Conservation (phyloP, 495 filamentous ascomycete species). For the Hypoxylon subgilvum region DNA sequence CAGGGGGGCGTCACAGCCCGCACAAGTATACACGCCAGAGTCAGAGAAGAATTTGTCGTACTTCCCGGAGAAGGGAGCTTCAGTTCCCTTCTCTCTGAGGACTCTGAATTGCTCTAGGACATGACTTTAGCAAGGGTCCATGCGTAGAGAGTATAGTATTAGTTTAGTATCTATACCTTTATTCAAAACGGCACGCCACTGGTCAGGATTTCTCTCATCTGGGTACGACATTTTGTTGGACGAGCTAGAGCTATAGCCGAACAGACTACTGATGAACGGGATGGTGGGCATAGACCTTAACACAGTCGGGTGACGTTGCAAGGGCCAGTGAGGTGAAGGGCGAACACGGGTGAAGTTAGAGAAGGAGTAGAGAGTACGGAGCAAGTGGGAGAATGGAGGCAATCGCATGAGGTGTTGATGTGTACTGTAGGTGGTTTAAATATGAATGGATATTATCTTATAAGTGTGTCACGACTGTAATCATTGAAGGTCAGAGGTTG, state of each 20-base stretch:
- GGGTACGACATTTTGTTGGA: conserved; percentile 72
- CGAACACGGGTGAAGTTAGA: conserved; percentile 44
- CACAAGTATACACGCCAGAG: conserved; percentile 80
- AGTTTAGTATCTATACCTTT: conserved; percentile 60
- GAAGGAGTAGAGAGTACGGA: conserved; percentile 57
- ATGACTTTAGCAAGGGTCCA: conserved; percentile 17
- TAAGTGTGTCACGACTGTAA: background rate
- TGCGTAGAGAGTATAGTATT: background rate
- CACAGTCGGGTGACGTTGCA: conserved; percentile 14
- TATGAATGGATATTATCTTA: background rate
- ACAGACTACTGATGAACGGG: conserved; percentile 80
- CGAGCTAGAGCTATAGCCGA: conserved; percentile 62
- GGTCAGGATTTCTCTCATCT: conserved; percentile 75
- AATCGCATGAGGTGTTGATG: conserved; percentile 59
- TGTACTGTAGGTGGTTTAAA: background rate
- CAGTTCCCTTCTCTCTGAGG: conserved; percentile 89
- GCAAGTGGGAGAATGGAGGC: conserved; percentile 53
- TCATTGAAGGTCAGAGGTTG: background rate
- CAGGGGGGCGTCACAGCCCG: conserved; percentile 82
- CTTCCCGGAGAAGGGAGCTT: conserved; percentile 75
- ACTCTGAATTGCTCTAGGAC: conserved; percentile 87
- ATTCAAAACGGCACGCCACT: conserved; percentile 86
- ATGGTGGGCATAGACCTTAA: conserved; percentile 70
- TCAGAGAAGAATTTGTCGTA: conserved; percentile 85
- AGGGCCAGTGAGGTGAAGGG: conserved; percentile 17